Conservation (phyloP, 1,284 basidiomycete species). For the Athelia sp. region DNA sequence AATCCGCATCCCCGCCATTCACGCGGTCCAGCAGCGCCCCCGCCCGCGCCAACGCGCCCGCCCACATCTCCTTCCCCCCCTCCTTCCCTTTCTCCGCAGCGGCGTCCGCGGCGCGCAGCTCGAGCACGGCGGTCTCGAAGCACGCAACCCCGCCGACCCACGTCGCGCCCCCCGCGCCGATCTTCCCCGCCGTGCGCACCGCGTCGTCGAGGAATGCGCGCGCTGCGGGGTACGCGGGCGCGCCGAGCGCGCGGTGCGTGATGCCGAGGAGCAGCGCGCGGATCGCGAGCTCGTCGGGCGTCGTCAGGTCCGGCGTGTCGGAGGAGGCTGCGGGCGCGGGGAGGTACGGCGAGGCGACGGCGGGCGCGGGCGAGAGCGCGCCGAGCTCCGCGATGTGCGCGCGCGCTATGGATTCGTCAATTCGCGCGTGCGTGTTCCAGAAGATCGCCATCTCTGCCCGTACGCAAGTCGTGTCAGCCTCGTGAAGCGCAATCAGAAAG, state of each 20-base stretch:
- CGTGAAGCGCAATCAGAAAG: constrained; percentile 42
- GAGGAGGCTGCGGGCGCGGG: constrained; percentile 4
- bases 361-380: constrained; percentile 39
- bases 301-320: constrained; percentile 46
- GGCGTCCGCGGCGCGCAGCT: constrained; percentile 50
- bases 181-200: constrained; percentile 26
- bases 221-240: constrained; percentile 35
- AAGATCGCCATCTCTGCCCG: constrained; percentile 32
- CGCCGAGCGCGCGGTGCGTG: constrained; percentile 46
- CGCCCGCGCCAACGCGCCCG: constrained; percentile 39
- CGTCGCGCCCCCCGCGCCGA: constrained; percentile 40
- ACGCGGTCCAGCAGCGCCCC: constrained; percentile 46
- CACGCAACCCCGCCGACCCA: constrained; percentile 64
- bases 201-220: constrained; percentile 51
- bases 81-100: constrained; percentile 1
- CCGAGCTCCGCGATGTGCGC: constrained; percentile 50
- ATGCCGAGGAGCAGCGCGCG: constrained; percentile 66
- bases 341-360: constrained; percentile 30
- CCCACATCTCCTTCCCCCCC: constrained; percentile 38
- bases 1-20: constrained; percentile 46
- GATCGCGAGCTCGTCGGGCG: constrained; percentile 64
- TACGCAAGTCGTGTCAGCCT: neutral
- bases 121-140: constrained; percentile 65
- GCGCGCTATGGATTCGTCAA: constrained; percentile 44
- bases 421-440: constrained; percentile 68